Evolutionary conservation across 1,284 basidiomycete species (phyloP), one percentile per base, ranked within the genome.

Genomic region (Mrakiaceae sp.): DNA sequence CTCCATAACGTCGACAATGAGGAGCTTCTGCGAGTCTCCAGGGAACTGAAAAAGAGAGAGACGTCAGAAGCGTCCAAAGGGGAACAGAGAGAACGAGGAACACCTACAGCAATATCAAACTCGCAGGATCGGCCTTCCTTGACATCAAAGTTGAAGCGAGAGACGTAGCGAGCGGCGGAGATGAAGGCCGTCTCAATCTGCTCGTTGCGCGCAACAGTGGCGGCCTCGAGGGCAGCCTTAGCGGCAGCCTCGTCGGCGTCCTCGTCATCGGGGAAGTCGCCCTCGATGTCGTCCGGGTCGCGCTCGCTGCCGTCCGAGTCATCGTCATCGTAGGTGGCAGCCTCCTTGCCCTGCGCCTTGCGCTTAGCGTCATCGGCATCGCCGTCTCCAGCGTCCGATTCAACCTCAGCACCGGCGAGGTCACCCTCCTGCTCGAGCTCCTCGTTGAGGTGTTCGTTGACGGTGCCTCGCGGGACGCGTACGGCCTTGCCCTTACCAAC

Each of bases 1-100:
- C 75, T 97, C 93, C 64, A 96, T 82, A 68, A 97, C 84, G 63
- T 92, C 93, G 62, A 96, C 90, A 48, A 98, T 82, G 46, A 98
- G 80, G 51, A 98, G 80, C 76, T 97, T 97, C 40, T 91, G 91
- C 72, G 90, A 75, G 64, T 73, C 75, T n/a, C 77, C 78, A 2
- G 77, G 75, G 74, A 81, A 79, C 77, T 79, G 55, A 2, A 48
- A 60, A 7, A 9, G 49, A 46, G 43, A 14, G 16, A 61, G 7
- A 83, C 71, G 46, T 8, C 9, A 58, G 48, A 1, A 56, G 83
- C 79, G 27, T 78, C 74, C 87, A 88, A 68, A 52, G 48, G 27
- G 6, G 62, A 40, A 67, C 27, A 53, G 12, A 46, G 12, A 51
- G 58, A 8, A 39, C 48, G 60, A 14, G 40, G 44, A 68, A 64